Percentiles rank a stretch among this genome's conserved stretches.
phyloP scores from a whole-genome alignment of 148 eudicot species.

The Persicaria maculosa region DNA sequence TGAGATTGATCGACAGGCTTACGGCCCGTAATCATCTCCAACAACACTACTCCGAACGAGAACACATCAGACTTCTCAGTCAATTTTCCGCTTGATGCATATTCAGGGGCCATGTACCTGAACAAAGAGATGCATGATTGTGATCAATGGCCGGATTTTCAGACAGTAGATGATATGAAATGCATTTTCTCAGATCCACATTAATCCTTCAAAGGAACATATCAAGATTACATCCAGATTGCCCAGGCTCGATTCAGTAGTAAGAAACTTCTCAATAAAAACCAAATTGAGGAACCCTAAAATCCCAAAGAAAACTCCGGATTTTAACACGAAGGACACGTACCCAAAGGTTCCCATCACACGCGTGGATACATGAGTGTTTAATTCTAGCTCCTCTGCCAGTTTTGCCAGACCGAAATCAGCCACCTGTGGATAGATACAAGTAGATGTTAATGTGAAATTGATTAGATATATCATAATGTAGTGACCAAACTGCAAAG shows the following conservation, averaged over 20 bases:
- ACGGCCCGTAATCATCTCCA: constrained; percentile 89
- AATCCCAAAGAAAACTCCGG: background rate
- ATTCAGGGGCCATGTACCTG: constrained; percentile 98
- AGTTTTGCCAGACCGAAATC: constrained; percentile 48
- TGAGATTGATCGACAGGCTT: constrained; percentile 82
- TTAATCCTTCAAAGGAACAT: background rate
- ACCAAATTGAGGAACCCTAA: background rate
- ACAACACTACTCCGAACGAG: constrained; percentile 88
- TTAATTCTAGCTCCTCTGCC: constrained; percentile 39
- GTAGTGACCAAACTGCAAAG: background rate
- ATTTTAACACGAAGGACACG: background rate
- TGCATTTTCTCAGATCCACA: background rate
- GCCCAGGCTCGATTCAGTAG: background rate
- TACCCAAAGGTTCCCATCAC: constrained; percentile 57
- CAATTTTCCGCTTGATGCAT: constrained; percentile 88
- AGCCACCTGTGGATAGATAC: constrained; percentile 28
- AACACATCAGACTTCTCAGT: constrained; percentile 95
- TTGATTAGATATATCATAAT: background rate
- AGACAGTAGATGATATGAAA: background rate
- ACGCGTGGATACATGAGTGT: constrained; percentile 45
- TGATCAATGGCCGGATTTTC: constrained; percentile 6
- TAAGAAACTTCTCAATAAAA: background rate
- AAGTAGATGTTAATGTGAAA: background rate
- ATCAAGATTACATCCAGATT: background rate
- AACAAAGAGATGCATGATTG: constrained; percentile 11